phyloP scores from a whole-genome alignment of 306 rosid species.

The Gynostemma pentaphyllum region DNA sequence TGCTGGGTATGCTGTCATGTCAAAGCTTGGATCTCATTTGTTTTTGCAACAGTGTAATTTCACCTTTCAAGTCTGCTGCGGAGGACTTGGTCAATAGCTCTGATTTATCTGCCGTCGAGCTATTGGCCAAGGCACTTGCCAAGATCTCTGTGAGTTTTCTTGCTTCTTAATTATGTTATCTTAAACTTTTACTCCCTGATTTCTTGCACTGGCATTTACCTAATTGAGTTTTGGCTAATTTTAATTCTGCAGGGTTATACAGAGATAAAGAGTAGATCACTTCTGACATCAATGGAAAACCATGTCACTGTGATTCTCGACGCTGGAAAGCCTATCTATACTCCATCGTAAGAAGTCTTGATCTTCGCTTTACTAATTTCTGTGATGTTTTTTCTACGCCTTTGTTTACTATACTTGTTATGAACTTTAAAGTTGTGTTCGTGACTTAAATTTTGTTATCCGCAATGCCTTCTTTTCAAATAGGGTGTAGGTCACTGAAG shows the following conservation, averaged over 20 bases:
- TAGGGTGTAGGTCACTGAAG: background rate
- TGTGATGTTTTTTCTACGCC: background rate
- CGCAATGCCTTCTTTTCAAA: background rate
- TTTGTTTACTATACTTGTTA: background rate
- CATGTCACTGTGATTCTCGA: constrained; percentile 53
- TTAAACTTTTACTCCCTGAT: background rate
- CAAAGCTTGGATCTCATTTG: constrained; percentile 5
- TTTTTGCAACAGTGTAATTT: constrained; percentile 49
- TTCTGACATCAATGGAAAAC: constrained; percentile 68
- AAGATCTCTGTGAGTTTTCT: constrained; percentile 58
- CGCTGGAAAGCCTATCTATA: constrained; percentile 47
- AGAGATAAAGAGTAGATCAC: constrained; percentile 74
- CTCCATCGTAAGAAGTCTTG: constrained; percentile 52
- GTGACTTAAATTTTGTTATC: background rate
- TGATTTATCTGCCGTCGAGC: constrained; percentile 67
- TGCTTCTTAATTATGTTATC: background rate
- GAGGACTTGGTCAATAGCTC: constrained; percentile 60
- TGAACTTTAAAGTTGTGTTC: background rate
- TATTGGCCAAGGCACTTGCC: constrained; percentile 87
- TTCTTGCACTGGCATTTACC: background rate
- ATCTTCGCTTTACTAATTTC: background rate
- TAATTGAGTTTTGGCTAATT: background rate
- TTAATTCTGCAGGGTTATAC: constrained; percentile 56
- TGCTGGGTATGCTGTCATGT: background rate
- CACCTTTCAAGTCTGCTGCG: constrained; percentile 79